Base-by-base conservation (phyloP, 2,329 filamentous ascomycete genomes). In the Ustulina deusta region DNA sequence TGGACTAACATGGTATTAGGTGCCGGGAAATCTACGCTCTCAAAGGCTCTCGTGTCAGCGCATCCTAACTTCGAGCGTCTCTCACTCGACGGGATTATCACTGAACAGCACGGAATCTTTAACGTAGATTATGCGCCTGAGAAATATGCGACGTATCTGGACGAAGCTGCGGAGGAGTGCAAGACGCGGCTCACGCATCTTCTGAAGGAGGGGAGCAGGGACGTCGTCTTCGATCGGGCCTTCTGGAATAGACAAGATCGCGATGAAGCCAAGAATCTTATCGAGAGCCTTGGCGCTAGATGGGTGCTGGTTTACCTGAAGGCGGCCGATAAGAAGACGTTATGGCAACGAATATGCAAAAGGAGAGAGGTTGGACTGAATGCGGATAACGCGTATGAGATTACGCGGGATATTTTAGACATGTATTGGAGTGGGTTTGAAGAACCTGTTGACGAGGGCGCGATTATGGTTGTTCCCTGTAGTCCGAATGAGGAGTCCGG, bases 211-310 rank as follows among this genome's bases (percentile, higher is more conserved):
- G 65, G 69, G 1, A 38, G 61, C 1, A 69, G 49, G 4, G 73
- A 79, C 48, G 64, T 78, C n/a, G 69, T 79, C 1, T 59, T 79
- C 7, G 79, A 80, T 46, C 63, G 77, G 1, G 76, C 78, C 0
- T 77, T 79, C 63, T 80, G 75, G 49, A 72, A 72, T 46, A 76
- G 72, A 61, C 70, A 72, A 7, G 78, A 79, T 44, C 66, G 78
- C 6, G 75, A 78, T 17, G 72, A 78, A 48, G 78, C 75, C 46
- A 78, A 76, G 63, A 25, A 27, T 1, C 32, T 77, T 0, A 66
- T 78, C 6, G 71, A 78, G 46, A 20, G 52, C 0, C 62, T 72
- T 5, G 75, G 74, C 9, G 78, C 69, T 1, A 71, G 76, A 38
- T 77, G 74, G 74, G 75, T 80, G 1, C 62, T 80, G 4, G 70